Evolutionary conservation across 176 grass and related monocot genomes (phyloP).

Genomic region (barley (Hordeum vulgare)): MorexV3_pseudomolecules_assembly NC_058520.1:148833766-148834265

Average conservation of each 20-base stretch:
- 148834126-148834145: background rate
- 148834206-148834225: conserved; percentile 51
- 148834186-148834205: background rate
- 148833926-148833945: conserved; percentile 12
- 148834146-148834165: conserved; percentile 2
- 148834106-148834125: background rate
- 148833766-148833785: background rate
- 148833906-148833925: background rate
- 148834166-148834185: background rate
- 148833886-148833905: background rate
- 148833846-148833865: background rate
- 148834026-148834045: conserved; percentile 26
- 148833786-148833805: background rate
- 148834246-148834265: conserved; percentile 33
- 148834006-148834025: background rate
- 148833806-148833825: background rate
- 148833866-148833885: background rate
- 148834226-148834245: conserved; percentile 56
- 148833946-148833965: background rate
- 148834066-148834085: background rate
- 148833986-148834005: background rate
- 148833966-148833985: conserved; percentile 12
- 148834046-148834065: background rate
- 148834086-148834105: background rate
- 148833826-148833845: background rate